Conservation (phyloP, 78 protist species). For the Dictyostelium brefeldianum region DNA sequence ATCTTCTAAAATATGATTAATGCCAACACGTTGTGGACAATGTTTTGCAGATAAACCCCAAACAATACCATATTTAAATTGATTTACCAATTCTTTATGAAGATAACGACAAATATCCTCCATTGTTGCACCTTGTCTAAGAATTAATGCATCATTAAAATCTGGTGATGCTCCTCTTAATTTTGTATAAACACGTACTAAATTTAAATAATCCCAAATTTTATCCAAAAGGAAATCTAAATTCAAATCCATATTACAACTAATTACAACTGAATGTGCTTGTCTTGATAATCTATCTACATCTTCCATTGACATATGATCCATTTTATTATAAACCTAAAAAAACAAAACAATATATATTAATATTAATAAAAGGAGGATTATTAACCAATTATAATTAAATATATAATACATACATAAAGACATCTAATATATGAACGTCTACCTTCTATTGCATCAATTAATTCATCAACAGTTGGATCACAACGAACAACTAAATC, state of each 20-base stretch:
- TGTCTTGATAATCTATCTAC: constrained; percentile 82
- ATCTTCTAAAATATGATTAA: constrained; percentile 96
- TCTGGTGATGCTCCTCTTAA: constrained; percentile 86
- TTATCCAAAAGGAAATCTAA: constrained; percentile 95
- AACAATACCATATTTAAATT: constrained; percentile 81
- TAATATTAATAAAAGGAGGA: too few relatives aligned
- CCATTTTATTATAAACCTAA: constrained; percentile 98
- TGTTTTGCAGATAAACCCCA: constrained; percentile 97
- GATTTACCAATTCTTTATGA: constrained; percentile 73
- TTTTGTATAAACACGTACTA: constrained; percentile 93
- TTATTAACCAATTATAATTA: too few relatives aligned
- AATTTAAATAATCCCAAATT: constrained; percentile 96
- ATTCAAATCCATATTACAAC: constrained; percentile 90
- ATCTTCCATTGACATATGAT: constrained; percentile 97
- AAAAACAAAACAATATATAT: constrained; percentile 2
- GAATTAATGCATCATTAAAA: constrained; percentile 81
- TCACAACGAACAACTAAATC: constrained; percentile 90
- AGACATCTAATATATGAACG: constrained; percentile 84
- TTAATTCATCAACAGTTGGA: constrained; percentile 97
- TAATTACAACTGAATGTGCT: constrained; percentile 82
- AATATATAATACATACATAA: too few relatives aligned
- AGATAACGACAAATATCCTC: constrained; percentile 79
- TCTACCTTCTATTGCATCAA: constrained; percentile 99
- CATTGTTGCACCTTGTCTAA: constrained; percentile 78
- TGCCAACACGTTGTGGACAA: constrained; percentile 96